Base-by-base conservation (phyloP, 805 yeast species). In the Blastobotrys mokoenaii region DNA sequence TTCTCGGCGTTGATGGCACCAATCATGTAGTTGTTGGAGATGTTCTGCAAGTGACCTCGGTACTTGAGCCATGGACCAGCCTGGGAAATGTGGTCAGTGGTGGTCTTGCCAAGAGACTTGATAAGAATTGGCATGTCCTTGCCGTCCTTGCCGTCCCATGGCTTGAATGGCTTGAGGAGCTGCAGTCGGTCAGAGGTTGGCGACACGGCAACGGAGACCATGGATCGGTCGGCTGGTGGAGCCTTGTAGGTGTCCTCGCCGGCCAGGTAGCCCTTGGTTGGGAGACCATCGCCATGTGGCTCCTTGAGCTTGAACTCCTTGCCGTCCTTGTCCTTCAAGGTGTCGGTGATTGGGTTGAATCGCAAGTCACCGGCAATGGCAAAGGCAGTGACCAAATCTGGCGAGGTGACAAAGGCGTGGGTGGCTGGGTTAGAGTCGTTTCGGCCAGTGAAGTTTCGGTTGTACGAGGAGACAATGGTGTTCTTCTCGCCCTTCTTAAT, bases 21-120 rank as follows among this genome's bases (percentile, higher is more conserved):
- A 77, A 90, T 90, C 96, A 90, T 89, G 76, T 93, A 90, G 79
- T 93, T 90, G 80, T 90, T 88, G 58, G 97, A 88, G 66, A 90
- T 93, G 82, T 90, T 90, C 76, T 88, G 90, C 75, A 90, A 79
- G 76, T 90, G 98, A 73, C 98, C 98, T 79, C 97, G 86, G 90
- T 90, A 90, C 77, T 90, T 90, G 79, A 90, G 84, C 98, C 98
- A 90, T 66, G 97, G 97, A 74, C 98, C 98, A 66, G 98, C 98
- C 95, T 87, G 89, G 63, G 97, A 90, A 64, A 90, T 90, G 75
- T 90, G 98, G 76, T 90, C 98, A 60, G 98, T 90, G 62, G 98
- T 90, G 69, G 97, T 89, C 80, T 90, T 90, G 74, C 97, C 97
- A 53, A 82, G 74, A 58, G 96, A 85, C 76, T 93, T 90, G 72